These are phyloP conservation scores for Vinca minor DNA, from an alignment of 257 asterid genomes.

Conservation along the genomic window DNA sequence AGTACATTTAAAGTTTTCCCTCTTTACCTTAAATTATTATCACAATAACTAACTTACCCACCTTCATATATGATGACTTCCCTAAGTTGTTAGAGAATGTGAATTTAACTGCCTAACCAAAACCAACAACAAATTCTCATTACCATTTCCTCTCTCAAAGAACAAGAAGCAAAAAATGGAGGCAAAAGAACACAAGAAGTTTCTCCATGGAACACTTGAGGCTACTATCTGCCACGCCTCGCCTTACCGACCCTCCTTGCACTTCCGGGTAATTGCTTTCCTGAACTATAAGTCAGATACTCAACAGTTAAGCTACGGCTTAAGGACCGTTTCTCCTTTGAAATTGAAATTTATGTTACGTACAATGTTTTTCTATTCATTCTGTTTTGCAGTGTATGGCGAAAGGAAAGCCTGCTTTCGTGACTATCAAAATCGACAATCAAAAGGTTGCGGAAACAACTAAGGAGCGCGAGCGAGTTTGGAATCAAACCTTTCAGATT, in stretches of 20 bases:
- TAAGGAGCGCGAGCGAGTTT: conserved; percentile 41
- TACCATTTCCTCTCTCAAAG: not conserved
- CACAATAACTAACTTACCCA: conserved; percentile 28
- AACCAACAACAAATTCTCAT: not conserved
- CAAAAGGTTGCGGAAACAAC: conserved; percentile 63
- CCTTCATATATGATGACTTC: conserved; percentile 20
- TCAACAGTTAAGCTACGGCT: no score
- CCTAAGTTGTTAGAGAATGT: no score
- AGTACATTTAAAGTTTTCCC: conserved; percentile 29
- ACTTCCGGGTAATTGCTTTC: conserved; percentile 35
- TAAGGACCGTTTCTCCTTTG: no score
- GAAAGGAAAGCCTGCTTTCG: conserved; percentile 48
- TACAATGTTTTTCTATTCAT: not conserved
- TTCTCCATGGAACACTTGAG: conserved; percentile 86
- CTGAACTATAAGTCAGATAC: no score
- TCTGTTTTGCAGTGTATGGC: conserved; percentile 59
- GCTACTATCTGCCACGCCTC: conserved; percentile 74
- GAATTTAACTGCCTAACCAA: no score
- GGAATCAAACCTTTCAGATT: conserved; percentile 81
- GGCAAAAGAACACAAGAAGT: conserved; percentile 34
- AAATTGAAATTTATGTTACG: not conserved
- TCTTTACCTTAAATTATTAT: conserved; percentile 28
- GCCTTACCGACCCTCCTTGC: conserved; percentile 31
- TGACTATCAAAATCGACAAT: conserved; percentile 56
- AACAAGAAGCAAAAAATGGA: conserved; percentile 37